A percentile compares a stretch with the other conserved stretches of the same genome.
These are phyloP conservation scores for Stentor roeselii DNA, from an alignment of 73 alveolate species.

Conservation along the genomic window DNA sequence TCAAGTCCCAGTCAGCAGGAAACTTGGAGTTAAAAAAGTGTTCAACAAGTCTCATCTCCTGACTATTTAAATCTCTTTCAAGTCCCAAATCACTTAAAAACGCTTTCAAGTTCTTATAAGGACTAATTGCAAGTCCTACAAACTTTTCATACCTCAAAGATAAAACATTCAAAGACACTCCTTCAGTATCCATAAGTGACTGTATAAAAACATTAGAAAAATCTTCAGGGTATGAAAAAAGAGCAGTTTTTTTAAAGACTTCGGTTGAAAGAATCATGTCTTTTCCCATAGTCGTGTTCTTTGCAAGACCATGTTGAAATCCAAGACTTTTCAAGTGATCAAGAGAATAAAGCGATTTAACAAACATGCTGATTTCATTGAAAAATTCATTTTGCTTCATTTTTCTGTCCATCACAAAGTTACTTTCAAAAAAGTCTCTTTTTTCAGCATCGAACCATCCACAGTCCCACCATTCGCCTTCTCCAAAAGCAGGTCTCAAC, in stretches of 20 bases:
- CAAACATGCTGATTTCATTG: background rate
- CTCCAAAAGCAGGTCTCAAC: constrained; percentile 9
- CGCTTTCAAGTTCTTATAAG: background rate
- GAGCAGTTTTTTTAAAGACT: background rate
- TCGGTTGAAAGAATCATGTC: constrained; percentile 4
- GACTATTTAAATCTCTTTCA: background rate
- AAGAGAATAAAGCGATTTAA: background rate
- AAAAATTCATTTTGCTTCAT: background rate
- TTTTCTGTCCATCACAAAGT: background rate
- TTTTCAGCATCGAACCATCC: background rate
- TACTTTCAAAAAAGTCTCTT: constrained; percentile 26
- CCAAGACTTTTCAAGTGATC: background rate
- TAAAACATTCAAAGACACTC: background rate
- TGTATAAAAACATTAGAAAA: background rate
- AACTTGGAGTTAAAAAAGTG: background rate
- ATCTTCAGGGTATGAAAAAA: background rate
- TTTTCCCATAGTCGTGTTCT: background rate
- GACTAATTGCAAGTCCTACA: background rate
- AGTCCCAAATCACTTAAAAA: background rate
- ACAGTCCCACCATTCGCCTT: constrained; percentile 21
- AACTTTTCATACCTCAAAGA: background rate
- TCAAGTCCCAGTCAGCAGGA: constrained; percentile 10
- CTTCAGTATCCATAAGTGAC: background rate
- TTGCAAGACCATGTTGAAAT: constrained; percentile 12
- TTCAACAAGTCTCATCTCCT: no score